Evolutionary conservation across 2,329 filamentous ascomycete species (phyloP).

Genomic region (Emydomyces testavorans): DNA sequence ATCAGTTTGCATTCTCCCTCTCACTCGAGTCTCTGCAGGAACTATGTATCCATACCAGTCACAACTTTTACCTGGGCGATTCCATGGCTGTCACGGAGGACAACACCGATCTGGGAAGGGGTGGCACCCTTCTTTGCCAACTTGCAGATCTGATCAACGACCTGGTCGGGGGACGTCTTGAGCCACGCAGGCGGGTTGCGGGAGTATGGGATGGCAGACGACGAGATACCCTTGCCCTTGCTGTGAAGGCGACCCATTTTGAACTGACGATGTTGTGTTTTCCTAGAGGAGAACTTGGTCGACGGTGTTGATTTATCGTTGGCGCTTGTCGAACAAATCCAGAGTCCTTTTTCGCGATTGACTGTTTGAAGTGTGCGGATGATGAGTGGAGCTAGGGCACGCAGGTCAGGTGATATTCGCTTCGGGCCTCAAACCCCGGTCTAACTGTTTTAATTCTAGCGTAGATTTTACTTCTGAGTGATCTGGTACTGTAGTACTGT

Average conservation of each 20-base stretch:
- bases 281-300: conserved; percentile 5
- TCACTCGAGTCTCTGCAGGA: neutral
- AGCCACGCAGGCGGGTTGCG: conserved; percentile 87
- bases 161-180: conserved; percentile 97
- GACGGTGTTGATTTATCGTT: conserved; percentile 8
- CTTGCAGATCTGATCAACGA: conserved; percentile 98
- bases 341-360: neutral
- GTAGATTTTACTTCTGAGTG: neutral
- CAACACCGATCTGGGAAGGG: conserved; percentile 96
- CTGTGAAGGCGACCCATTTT: conserved; percentile 93
- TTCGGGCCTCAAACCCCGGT: neutral
- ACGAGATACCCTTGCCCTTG: conserved; percentile 98
- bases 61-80: conserved; percentile 96
- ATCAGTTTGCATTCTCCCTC: conserved; percentile 18
- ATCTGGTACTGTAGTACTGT: too few species aligned
- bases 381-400: conserved; percentile 4
- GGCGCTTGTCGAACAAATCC: conserved; percentile 13
- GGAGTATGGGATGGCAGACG: conserved; percentile 93
- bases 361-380: neutral
- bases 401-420: neutral
- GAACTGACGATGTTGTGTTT: conserved; percentile 10
- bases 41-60: conserved; percentile 56
- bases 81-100: conserved; percentile 96
- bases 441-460: neutral
- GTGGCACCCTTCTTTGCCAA: conserved; percentile 98